Base-by-base conservation (phyloP, 139 green algal species). In the Asterochloris erici region DNA sequence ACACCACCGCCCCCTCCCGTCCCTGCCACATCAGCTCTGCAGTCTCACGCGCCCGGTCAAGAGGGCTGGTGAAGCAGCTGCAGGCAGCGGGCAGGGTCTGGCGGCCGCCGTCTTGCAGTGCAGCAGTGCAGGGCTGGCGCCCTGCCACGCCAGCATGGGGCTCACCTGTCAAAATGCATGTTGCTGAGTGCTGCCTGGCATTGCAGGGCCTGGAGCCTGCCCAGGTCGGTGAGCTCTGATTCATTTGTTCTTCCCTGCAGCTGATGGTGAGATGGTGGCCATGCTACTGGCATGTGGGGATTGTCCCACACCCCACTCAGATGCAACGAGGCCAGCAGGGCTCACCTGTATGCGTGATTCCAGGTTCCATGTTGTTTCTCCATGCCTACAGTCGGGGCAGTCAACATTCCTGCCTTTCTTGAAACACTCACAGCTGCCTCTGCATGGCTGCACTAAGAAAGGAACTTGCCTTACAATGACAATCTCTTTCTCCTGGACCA, bases 21-120 rank as follows among this genome's bases (percentile, higher is more conserved):
- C 71, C 89, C 60, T 87, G 61, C 89, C 89, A 93, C 17, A 93
- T 90, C 61, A 93, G 74, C 62, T 93, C 88, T 28, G 86, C 87
- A 27, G 79, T 88, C 12, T 68, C 66, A 68, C 77, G 69, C 16
- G 89, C 89, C 28, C 89, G 68, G 11, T 79, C 86, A 38, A 93
- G 83, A 21, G 89, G 89, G 80, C 89, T 92, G 62, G 86, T 77
- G 29, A 91, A 92, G 77, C 66, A 19, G 24, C 75, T 79, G 75
- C 75, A 79, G 47, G 12, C n/a, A 15, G 38, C 11, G 0, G 19
- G 24, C 70, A 71, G 19, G 17, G 66, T 9, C 66, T 71, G 66
- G 66, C 66, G 21, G 66, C 66, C 21, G 66, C 21, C 4, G 66
- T 26, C 66, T 26, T 71, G 21, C 17, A 24, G 1, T 26, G 21